Evolutionary conservation across 352 stramenopile genomes (phyloP), one percentile per base, ranked within the genome.

Genomic region (Pythium insidiosum): DNA sequence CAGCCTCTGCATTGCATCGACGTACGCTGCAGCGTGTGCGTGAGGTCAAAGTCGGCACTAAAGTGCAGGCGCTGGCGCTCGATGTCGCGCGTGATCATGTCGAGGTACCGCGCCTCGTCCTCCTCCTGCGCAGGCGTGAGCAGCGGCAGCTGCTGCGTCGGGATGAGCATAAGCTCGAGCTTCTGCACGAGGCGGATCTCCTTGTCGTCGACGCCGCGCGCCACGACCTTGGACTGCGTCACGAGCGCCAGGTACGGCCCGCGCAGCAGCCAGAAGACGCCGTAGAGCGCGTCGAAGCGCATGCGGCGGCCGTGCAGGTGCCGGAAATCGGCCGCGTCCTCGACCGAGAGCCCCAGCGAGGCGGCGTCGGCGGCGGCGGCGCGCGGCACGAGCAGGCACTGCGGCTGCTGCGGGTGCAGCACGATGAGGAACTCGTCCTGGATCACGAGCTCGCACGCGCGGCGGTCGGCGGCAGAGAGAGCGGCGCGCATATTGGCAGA

Each of bases 381-480:
- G 33, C 73, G 68, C 26, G 71, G 60, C 21, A 86, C 52, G 36
- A 80, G 53, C 41, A 86, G 61, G 51, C 63, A 66, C 25, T 73
- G 66, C 19, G 68, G 60, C 33, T 74, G 54, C 29, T 64, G 38
- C 4, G 61, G 61, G 38, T 83, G 70, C 20, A 81, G 52, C 40
- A 86, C 57, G 52, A 83, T 62, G 13, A 86, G 61, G 39, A 66
- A 66, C 28, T 86, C 73, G 59, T 86, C 73, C 64, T 86, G 73
- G 53, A 86, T 75, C 36, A 86, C 64, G 26, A 86, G 64, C 56
- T 86, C 73, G 34, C 72, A 73, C 28, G 62, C 46, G 50, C 58
- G 63, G 45, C 65, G 56, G 3, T 31, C n/a, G n/a, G n/a, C n/a
- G n/a, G n/a, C n/a, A n/a, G n/a, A n/a, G n/a, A n/a, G n/a, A n/a